Evolutionary conservation across 2,329 filamentous ascomycete genomes (phyloP), one percentile per base, ranked within the genome.

Genomic region (Fusarium verticillioides): DNA sequence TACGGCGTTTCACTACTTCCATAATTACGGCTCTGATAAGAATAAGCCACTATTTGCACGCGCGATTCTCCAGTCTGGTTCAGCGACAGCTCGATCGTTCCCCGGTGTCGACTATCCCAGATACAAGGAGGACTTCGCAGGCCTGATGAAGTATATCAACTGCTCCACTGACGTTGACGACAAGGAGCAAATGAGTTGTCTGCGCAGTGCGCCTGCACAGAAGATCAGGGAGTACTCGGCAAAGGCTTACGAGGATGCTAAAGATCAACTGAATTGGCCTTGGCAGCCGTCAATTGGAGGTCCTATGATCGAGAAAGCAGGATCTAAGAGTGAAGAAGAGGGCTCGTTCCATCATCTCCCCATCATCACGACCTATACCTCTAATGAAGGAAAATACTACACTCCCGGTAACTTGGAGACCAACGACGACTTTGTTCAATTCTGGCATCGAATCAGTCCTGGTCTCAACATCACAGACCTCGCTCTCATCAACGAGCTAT

Each of bases 351-450:
- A 66, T 23, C 49, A 49, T 37, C 60, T 66, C 1, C 63, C 63
- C 5, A 49, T 66, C 19, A 49, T 66, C 11, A 66, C 63, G 2
- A 66, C 63, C 10, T 40, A 49, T 18, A 64, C 63, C 2, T 63
- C 63, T 0, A 43, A 66, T 8, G 63, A 64, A 34, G 63, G 63
- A 10, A 66, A 66, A 13, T 66, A 66, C 26, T 66, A 66, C 23
- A 49, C 60, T 2, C 63, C 60, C 0, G 60, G 63, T 10, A 49
- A 64, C 30, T 7, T 66, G 23, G 10, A 66, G 16, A 66, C 63
- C 4, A 66, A 66, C 15, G 63, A 66, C 13, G 63, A 66, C 19
- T 66, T 66, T 43, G 34, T 66, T n/a, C 60, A 64, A 11, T 66
- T 66, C 6, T 66, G 63, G 60, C 49, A 64, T 12, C 60, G 49